A percentile compares a stretch with the other conserved stretches of the same genome.
phyloP scores from a whole-genome alignment of 2,329 filamentous ascomycete genomes.

The Aspergillus sp. region DNA sequence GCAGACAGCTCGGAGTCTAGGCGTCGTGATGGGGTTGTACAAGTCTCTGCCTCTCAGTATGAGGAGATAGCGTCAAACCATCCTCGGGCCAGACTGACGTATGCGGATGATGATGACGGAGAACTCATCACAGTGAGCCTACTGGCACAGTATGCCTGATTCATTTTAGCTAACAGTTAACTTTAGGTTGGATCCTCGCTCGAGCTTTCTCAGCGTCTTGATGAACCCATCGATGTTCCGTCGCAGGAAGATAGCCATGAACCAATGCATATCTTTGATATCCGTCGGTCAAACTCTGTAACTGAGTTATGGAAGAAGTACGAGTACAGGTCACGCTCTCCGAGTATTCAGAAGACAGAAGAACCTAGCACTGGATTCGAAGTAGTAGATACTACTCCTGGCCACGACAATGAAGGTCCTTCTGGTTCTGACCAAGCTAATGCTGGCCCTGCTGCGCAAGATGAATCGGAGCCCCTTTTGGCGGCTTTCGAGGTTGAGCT shows the following conservation, averaged over 20 bases:
- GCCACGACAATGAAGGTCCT: conserved; percentile 3
- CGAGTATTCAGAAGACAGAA: conserved; percentile 1
- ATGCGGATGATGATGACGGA: conserved; percentile 44
- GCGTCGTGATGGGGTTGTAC: conserved; percentile 28
- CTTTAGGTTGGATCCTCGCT: conserved; percentile 42
- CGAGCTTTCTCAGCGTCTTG: conserved; percentile 43
- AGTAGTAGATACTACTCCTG: background rate
- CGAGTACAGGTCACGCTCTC: conserved; percentile 11
- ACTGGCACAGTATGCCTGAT: background rate
- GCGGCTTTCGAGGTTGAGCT: conserved; percentile 37
- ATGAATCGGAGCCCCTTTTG: conserved; percentile 27
- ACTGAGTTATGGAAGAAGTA: conserved; percentile 35
- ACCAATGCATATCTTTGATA: conserved; percentile 44
- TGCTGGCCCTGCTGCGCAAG: conserved; percentile 7
- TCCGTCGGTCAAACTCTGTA: conserved; percentile 35
- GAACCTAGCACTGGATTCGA: conserved; percentile 1
- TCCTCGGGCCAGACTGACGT: conserved; percentile 39
- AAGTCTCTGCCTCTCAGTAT: conserved; percentile 39
- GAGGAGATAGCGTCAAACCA: conserved; percentile 36
- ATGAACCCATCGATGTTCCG: conserved; percentile 30
- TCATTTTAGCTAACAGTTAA: conserved; percentile 9
- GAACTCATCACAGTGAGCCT: conserved; percentile 40
- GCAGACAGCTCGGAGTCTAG: background rate
- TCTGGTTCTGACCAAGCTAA: conserved; percentile 7
- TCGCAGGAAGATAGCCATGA: conserved; percentile 10